Conservation (phyloP, 2,329 filamentous ascomycete genomes). For the Exophiala sideris region DNA sequence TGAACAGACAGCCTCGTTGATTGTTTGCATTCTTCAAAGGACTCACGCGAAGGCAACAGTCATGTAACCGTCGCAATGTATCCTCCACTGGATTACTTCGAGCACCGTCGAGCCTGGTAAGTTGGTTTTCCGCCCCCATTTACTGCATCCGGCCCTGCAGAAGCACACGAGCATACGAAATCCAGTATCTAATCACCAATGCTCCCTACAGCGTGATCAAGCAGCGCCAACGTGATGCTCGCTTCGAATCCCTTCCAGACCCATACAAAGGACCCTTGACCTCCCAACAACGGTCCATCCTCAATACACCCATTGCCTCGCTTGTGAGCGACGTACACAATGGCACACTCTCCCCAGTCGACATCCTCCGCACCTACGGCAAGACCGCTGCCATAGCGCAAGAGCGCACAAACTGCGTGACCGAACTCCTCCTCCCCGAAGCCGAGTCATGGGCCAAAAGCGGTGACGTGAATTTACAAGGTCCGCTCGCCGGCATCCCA, state of each 20-base stretch:
- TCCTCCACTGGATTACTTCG: conserved; percentile 63
- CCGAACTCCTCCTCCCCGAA: conserved; percentile 76
- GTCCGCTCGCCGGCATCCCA: conserved; percentile 81
- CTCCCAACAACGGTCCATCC: conserved; percentile 60
- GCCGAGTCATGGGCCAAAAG: conserved; percentile 69
- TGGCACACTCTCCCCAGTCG: conserved; percentile 61
- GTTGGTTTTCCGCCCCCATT: conserved; percentile 27
- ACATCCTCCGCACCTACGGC: conserved; percentile 79
- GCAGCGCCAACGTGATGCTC: conserved; percentile 67
- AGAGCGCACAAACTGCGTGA: conserved; percentile 81
- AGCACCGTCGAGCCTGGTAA: conserved; percentile 70
- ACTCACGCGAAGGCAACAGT: neutral
- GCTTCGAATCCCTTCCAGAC: conserved; percentile 64
- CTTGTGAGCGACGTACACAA: conserved; percentile 75
- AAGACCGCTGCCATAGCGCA: conserved; percentile 84
- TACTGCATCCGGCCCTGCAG: neutral
- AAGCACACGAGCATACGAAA: neutral
- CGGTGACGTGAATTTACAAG: conserved; percentile 64
- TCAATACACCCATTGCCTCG: conserved; percentile 70
- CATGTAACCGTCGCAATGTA: conserved; percentile 37
- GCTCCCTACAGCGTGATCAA: conserved; percentile 63
- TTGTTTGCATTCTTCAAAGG: neutral
- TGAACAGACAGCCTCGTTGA: neutral
- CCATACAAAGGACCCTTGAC: conserved; percentile 66
- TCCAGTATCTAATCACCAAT: too few species aligned